These are phyloP conservation scores for Cyberlindnera maritima DNA, from an alignment of 805 yeast species.

Conservation along the genomic window DNA sequence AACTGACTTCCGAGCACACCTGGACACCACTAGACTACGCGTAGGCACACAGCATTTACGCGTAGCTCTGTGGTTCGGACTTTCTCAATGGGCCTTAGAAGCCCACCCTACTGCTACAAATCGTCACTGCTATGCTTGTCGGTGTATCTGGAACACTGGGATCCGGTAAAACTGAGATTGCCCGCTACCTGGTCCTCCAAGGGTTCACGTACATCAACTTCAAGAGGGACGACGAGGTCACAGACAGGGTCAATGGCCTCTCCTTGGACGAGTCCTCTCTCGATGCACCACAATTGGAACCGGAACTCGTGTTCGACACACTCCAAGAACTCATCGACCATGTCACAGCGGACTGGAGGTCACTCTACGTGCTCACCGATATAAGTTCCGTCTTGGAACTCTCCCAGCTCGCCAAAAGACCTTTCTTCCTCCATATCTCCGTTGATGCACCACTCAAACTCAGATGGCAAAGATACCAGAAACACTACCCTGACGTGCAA, in stretches of 20 bases:
- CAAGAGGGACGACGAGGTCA: slow-evolving; percentile 10
- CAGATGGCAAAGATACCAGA: slow-evolving; percentile 35
- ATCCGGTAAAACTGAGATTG: slow-evolving; percentile 66
- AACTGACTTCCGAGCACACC: neutral
- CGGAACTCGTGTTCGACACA: slow-evolving; percentile 34
- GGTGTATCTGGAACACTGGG: slow-evolving; percentile 71
- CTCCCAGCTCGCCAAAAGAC: slow-evolving; percentile 56
- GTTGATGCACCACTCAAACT: slow-evolving; percentile 67
- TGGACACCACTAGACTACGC: neutral
- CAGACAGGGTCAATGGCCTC: slow-evolving; percentile 16
- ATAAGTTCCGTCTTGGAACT: slow-evolving; percentile 43
- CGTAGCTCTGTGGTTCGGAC: no score
- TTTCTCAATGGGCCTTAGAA: no score
- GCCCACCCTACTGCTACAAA: no score
- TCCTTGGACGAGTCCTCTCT: slow-evolving; percentile 12
- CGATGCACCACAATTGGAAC: slow-evolving; percentile 17
- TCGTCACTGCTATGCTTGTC: slow-evolving; percentile 52
- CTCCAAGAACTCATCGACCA: slow-evolving; percentile 49
- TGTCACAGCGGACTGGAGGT: slow-evolving; percentile 66
- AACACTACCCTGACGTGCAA: slow-evolving; percentile 27
- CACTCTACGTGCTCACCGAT: slow-evolving; percentile 56
- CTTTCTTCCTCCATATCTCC: slow-evolving; percentile 78
- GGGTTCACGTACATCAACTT: slow-evolving; percentile 45
- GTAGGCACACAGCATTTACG: no score
- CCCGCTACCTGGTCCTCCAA: slow-evolving; percentile 50